A percentile compares a stretch with the other conserved stretches of the same genome.
Conservation (phyloP, 306 rosid genomes). For the Dalbergia cochinchinensis region DNA sequence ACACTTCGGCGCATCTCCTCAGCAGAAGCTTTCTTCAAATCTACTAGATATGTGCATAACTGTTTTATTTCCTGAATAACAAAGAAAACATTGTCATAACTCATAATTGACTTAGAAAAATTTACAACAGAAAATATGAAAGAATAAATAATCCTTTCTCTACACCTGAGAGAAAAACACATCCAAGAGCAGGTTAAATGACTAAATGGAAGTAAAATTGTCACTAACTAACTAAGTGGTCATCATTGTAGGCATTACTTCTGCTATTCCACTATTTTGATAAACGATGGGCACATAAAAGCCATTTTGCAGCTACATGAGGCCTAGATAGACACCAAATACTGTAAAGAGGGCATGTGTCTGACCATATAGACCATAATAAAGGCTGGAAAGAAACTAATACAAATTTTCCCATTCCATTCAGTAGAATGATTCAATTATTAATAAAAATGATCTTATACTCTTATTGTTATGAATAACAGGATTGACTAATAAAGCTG, state of each 20-base stretch:
- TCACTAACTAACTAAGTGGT: conserved; percentile 1
- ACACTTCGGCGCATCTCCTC: conserved; percentile 99
- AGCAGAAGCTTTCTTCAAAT: conserved; percentile 92
- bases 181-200: conserved; percentile 25
- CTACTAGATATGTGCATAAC: conserved; percentile 82
- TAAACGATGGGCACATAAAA: neutral
- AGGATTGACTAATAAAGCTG: conserved; percentile 9
- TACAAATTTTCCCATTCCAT: neutral
- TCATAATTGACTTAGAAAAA: conserved; percentile 16
- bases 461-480: neutral
- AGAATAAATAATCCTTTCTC: conserved; percentile 29
- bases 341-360: neutral
- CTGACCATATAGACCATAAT: conserved; percentile 17
- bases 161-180: neutral
- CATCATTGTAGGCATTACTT: conserved; percentile 4
- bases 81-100: neutral
- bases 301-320: conserved; percentile 2
- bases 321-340: conserved; percentile 10
- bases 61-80: conserved; percentile 85
- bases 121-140: conserved; percentile 1
- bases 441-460: conserved; percentile 1
- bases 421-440: conserved; percentile 18
- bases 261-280: conserved; percentile 16
- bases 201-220: conserved; percentile 3
- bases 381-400: conserved; percentile 8